Conservation (phyloP, 371 early-diverging fungal species). For the Paraphysoderma sedebokerense region DNA sequence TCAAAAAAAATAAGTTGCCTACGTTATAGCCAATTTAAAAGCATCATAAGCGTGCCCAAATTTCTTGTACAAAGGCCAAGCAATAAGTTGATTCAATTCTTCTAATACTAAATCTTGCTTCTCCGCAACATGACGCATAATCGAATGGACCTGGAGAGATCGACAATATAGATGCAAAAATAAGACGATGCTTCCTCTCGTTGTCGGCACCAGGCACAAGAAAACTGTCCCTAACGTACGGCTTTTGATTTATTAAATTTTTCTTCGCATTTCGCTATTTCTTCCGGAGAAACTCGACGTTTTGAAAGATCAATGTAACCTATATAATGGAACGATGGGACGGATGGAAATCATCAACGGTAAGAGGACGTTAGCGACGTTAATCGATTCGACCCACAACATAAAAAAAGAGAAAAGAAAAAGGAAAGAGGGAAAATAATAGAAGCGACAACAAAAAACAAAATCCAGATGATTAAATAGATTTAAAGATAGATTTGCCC, state of each 20-base stretch:
- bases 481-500: too few relatives aligned
- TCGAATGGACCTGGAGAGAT: conserved; percentile 32
- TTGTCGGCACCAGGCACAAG: background rate
- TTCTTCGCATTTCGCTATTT: conserved; percentile 85
- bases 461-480: too few relatives aligned
- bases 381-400: background rate
- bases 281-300: conserved; percentile 94
- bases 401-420: background rate
- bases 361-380: too few relatives aligned
- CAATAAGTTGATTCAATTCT: conserved; percentile 74
- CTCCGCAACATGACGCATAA: conserved; percentile 82
- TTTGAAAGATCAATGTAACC: conserved; percentile 98
- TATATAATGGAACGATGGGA: conserved; percentile 11
- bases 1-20: conserved; percentile 12
- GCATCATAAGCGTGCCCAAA: conserved; percentile 96
- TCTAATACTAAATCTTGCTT: conserved; percentile 64
- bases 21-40: conserved; percentile 86
- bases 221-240: conserved; percentile 31
- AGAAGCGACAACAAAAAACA: too few relatives aligned
- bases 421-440: too few relatives aligned
- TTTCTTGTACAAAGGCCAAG: conserved; percentile 96
- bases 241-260: conserved; percentile 93
- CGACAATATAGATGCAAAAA: background rate
- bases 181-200: conserved; percentile 5
- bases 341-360: conserved; percentile 1